phyloP scores from a whole-genome alignment of 305 asterid genomes.

The Rubia balearica region DNA sequence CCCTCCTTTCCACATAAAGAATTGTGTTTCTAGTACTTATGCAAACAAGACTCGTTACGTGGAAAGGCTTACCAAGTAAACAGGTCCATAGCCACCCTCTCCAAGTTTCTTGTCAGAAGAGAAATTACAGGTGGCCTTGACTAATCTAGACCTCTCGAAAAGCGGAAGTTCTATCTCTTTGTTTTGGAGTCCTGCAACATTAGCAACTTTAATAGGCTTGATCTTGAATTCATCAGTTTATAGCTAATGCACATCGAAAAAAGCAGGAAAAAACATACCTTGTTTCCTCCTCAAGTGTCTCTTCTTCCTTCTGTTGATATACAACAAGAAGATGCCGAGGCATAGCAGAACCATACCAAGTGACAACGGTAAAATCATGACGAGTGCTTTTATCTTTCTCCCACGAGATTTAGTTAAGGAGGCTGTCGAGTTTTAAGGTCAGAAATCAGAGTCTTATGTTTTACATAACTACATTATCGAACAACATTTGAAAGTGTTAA shows the following conservation, averaged over 20 bases:
- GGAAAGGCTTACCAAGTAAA: constrained; percentile 21
- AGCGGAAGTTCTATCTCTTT: constrained; percentile 19
- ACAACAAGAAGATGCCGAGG: background rate
- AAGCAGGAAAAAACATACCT: background rate
- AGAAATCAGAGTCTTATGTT: too few relatives aligned
- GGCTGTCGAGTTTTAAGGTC: background rate
- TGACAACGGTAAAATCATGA: background rate
- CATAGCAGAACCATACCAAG: background rate
- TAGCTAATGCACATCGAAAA: too few relatives aligned
- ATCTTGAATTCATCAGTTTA: background rate
- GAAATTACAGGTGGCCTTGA: constrained; percentile 22
- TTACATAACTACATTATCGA: too few relatives aligned
- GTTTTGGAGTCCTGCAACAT: background rate
- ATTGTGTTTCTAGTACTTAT: background rate
- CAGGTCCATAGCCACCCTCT: constrained; percentile 28
- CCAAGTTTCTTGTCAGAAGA: constrained; percentile 23
- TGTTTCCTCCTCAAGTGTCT: background rate
- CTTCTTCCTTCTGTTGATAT: background rate
- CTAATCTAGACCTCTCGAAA: constrained; percentile 12
- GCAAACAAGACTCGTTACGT: background rate
- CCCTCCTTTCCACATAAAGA: too few relatives aligned
- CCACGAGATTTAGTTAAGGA: background rate
- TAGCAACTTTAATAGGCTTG: background rate
- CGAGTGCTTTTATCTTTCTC: background rate
- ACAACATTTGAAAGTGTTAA: background rate